Percentiles rank a stretch among this genome's conserved stretches.
Evolutionary conservation across 441 rosid genomes (phyloP).

Genomic region (Populus hybrid): DNA sequence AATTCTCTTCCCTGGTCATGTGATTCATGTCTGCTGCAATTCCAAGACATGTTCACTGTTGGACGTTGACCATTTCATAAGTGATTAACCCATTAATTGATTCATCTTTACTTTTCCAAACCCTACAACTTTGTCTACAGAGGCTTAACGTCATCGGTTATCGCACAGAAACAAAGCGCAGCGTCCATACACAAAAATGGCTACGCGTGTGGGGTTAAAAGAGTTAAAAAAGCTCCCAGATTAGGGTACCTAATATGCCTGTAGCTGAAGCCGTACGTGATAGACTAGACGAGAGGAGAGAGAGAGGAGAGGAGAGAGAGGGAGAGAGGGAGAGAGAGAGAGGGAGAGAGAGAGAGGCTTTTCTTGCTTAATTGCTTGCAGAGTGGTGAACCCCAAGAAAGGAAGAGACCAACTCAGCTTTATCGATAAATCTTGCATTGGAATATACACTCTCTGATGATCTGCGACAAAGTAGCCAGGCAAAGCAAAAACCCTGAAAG

Average conservation of each 20-base stretch:
- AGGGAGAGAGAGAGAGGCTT: not conserved
- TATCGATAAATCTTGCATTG: slow-evolving; percentile 24
- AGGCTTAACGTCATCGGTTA: not conserved
- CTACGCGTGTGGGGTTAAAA: slow-evolving; percentile 41
- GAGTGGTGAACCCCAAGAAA: not conserved
- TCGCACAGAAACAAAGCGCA: slow-evolving; percentile 30
- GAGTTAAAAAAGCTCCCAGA: not conserved
- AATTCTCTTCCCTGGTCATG: not conserved
- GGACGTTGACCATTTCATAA: not conserved
- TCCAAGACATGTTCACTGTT: not conserved
- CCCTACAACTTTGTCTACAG: not conserved
- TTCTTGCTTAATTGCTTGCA: not conserved
- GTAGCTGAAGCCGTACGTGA: not conserved
- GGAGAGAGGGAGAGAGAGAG: too few relatives aligned
- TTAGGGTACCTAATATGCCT: not conserved
- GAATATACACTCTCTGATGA: slow-evolving; percentile 37
- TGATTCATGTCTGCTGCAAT: not conserved
- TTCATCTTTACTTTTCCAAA: not conserved
- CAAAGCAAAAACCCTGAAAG: slow-evolving; percentile 11
- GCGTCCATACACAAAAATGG: slow-evolving; percentile 26
- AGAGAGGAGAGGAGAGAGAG: too few relatives aligned
- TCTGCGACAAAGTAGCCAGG: slow-evolving; percentile 22
- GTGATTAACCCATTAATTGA: not conserved
- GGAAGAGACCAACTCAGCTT: not conserved
- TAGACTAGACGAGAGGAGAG: not conserved